Percentiles rank a stretch among this genome's conserved stretches.
Conservation (phyloP, 345 rosid species). For the Euphorbia pulcherrima region DNA sequence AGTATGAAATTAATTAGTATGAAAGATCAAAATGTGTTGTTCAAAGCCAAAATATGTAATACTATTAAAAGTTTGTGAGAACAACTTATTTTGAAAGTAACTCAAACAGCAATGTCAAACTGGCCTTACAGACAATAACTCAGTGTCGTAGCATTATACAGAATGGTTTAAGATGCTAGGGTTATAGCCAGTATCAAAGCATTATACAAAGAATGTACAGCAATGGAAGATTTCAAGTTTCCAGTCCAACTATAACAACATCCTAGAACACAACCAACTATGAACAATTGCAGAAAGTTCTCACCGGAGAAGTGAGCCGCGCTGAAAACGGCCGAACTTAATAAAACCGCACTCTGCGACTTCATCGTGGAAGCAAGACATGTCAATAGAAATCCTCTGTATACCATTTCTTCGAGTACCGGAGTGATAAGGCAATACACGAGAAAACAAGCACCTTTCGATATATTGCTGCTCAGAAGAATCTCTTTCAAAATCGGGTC, state of each 20-base stretch:
- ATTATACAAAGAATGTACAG: conserved; percentile 66
- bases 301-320: conserved; percentile 75
- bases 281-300: conserved; percentile 54
- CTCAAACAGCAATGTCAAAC: no score
- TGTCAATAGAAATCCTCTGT: conserved; percentile 71
- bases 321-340: conserved; percentile 67
- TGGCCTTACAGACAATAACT: no score
- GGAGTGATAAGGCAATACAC: conserved; percentile 68
- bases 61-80: no score
- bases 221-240: conserved; percentile 53
- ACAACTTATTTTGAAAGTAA: no score
- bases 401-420: conserved; percentile 64
- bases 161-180: no score
- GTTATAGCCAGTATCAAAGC: no score
- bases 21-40: no score
- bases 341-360: conserved; percentile 52
- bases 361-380: conserved; percentile 54
- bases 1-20: no score
- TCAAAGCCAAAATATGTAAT: no score
- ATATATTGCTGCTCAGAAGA: conserved; percentile 41
- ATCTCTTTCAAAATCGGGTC: conserved; percentile 54
- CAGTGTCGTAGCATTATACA: no score
- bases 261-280: conserved; percentile 67
- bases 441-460: conserved; percentile 47
- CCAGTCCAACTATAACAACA: conserved; percentile 75